These are phyloP conservation scores for Crithidia mellificae DNA, from an alignment of 208 protist genomes.

Conservation along the genomic window DNA sequence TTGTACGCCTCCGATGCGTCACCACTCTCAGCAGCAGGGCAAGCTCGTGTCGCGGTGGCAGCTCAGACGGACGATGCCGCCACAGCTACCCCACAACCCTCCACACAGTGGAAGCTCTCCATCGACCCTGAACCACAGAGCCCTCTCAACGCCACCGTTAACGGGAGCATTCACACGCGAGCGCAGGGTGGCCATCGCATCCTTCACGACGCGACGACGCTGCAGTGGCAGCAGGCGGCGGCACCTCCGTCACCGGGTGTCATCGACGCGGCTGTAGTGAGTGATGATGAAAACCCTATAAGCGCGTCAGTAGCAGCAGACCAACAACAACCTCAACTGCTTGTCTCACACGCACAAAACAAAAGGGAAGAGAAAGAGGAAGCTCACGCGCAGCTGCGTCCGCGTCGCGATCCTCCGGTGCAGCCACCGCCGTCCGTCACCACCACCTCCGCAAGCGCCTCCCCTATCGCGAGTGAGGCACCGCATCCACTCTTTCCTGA, in stretches of 20 bases:
- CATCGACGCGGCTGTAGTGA: too few relatives aligned
- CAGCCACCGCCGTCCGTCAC: not conserved
- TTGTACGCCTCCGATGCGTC: not conserved
- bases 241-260: too few relatives aligned
- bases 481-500: not conserved
- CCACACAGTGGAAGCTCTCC: not conserved
- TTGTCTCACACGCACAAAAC: too few relatives aligned
- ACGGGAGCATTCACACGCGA: not conserved
- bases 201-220: not conserved
- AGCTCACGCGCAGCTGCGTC: not conserved
- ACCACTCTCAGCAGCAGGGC: not conserved
- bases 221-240: slow-evolving; percentile 5
- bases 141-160: not conserved
- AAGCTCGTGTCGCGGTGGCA: not conserved
- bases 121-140: slow-evolving; percentile 9
- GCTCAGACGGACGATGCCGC: not conserved
- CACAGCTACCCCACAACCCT: not conserved
- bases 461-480: not conserved
- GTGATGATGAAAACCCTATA: too few relatives aligned
- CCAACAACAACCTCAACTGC: not conserved
- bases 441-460: not conserved
- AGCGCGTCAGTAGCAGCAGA: not conserved
- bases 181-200: not conserved
- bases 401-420: not conserved
- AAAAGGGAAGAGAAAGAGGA: not conserved